Percentiles rank a stretch among this genome's conserved stretches.
Conservation (phyloP, 2,329 filamentous ascomycete genomes). For the Graphilbum sp. region DNA sequence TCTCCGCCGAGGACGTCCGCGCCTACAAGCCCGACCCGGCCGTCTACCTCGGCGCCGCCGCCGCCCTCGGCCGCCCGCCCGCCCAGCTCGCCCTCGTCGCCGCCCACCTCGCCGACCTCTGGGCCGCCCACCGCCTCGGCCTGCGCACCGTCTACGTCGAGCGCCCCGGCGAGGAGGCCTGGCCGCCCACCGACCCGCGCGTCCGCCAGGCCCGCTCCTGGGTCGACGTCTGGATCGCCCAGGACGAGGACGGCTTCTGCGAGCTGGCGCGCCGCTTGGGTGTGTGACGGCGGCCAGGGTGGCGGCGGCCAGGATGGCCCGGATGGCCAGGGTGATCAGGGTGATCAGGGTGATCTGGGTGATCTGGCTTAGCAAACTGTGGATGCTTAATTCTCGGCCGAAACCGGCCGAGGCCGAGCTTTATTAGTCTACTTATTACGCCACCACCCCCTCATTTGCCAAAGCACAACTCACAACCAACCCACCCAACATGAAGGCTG, state of each 20-base stretch:
- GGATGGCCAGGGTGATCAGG: too few species aligned
- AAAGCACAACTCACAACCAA: too few species aligned
- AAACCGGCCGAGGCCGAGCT: too few species aligned
- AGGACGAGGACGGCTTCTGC: slow-evolving; percentile 32
- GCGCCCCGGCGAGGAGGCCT: slow-evolving; percentile 48
- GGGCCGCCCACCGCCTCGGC: slow-evolving; percentile 46
- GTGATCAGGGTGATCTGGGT: too few species aligned
- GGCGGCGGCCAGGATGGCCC: too few species aligned
- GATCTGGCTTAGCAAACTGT: too few species aligned
- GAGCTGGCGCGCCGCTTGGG: slow-evolving; percentile 25
- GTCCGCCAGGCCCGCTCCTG: slow-evolving; percentile 36
- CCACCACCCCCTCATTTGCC: too few species aligned
- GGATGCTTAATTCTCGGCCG: too few species aligned
- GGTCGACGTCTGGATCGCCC: slow-evolving; percentile 47
- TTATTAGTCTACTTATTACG: too few species aligned
- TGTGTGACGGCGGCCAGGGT: too few species aligned
- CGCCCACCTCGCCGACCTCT: slow-evolving; percentile 54
- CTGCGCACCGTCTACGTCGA: slow-evolving; percentile 61
- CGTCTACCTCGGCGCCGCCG: slow-evolving; percentile 53
- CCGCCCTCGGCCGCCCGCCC: slow-evolving; percentile 37
- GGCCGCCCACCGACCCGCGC: slow-evolving; percentile 30
- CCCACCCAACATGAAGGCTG: too few species aligned
- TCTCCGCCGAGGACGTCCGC: slow-evolving; percentile 54
- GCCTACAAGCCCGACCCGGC: slow-evolving; percentile 57
- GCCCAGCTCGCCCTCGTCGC: slow-evolving; percentile 60